phyloP scores from a whole-genome alignment of 78 protist species.

The Tieghemostelium lacteum region DNA sequence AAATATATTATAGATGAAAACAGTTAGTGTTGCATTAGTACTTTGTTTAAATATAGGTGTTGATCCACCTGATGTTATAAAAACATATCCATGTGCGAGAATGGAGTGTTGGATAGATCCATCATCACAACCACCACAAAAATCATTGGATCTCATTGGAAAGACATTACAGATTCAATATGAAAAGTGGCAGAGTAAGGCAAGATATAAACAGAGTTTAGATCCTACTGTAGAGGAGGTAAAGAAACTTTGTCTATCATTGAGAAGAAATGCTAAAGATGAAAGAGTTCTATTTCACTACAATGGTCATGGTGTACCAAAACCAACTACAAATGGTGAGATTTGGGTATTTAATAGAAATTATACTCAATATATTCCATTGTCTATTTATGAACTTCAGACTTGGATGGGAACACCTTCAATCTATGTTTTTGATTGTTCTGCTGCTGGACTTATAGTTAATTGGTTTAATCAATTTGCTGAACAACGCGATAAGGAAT shows the following conservation, averaged over 20 bases:
- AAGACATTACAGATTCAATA: constrained; percentile 90
- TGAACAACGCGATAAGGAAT: constrained; percentile 80
- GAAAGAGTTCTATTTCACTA: constrained; percentile 98
- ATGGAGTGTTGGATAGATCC: constrained; percentile 95
- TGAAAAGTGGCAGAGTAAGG: constrained; percentile 91
- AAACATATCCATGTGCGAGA: constrained; percentile 91
- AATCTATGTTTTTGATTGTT: constrained; percentile 95
- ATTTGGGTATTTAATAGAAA: constrained; percentile 97
- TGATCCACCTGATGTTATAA: constrained; percentile 97
- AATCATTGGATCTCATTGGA: constrained; percentile 92
- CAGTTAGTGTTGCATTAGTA: constrained; percentile 93
- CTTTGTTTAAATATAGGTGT: constrained; percentile 97
- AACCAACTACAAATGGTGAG: constrained; percentile 96
- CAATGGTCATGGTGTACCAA: constrained; percentile 99
- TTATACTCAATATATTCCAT: constrained; percentile 98
- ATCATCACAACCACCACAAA: constrained; percentile 81
- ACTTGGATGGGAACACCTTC: constrained; percentile 95
- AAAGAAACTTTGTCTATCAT: constrained; percentile 83
- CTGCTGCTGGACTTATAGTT: constrained; percentile 94
- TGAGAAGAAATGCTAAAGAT: constrained; percentile 89
- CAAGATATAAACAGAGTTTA: constrained; percentile 81
- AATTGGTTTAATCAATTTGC: constrained; percentile 88
- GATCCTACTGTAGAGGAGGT: constrained; percentile 92
- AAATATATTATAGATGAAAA: constrained; percentile 82
- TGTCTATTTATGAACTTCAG: constrained; percentile 93